Conservation (phyloP, 768 basidiomycete species). For the Multifurca ochricompacta region DNA sequence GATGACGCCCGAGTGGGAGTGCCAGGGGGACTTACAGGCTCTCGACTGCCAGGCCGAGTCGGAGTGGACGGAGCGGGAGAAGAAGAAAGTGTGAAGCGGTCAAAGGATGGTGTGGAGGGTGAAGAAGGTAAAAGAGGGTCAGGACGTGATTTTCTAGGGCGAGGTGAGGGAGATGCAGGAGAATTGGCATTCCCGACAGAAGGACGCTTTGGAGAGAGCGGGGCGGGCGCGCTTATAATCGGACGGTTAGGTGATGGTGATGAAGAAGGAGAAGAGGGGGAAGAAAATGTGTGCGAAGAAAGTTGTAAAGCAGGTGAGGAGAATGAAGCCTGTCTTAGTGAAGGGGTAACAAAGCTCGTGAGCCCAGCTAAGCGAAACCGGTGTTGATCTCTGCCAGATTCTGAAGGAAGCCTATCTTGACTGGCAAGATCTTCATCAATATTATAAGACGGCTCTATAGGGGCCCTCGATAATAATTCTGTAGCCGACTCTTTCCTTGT, state of each 20-base stretch:
- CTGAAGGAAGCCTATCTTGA: not conserved
- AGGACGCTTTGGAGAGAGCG: conserved; percentile 25
- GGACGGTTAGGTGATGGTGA: conserved; percentile 42
- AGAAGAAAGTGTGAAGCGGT: not conserved
- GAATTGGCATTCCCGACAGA: conserved; percentile 18
- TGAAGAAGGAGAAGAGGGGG: conserved; percentile 43
- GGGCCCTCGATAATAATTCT: conserved; percentile 35
- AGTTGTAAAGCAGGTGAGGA: conserved; percentile 69
- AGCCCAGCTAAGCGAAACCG: conserved; percentile 41
- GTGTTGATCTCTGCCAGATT: conserved; percentile 9
- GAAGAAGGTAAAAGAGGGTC: conserved; percentile 21
- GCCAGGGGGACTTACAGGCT: conserved; percentile 38
- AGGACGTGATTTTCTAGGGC: conserved; percentile 24
- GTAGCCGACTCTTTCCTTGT: conserved; percentile 33
- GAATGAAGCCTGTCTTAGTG: conserved; percentile 60
- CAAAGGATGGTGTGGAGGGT: conserved; percentile 13
- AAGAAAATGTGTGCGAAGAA: conserved; percentile 47
- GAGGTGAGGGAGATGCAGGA: conserved; percentile 20
- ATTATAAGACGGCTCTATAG: conserved; percentile 26
- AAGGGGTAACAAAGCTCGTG: conserved; percentile 56
- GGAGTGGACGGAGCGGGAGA: conserved; percentile 11
- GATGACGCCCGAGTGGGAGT: conserved; percentile 41
- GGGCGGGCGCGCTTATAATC: conserved; percentile 30
- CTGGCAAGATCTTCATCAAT: not conserved
- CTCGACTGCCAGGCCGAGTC: conserved; percentile 19